Percentiles rank a stretch among this genome's conserved stretches.
Evolutionary conservation across 2,329 filamentous ascomycete species (phyloP).

Genomic region (Neophaeococcomyces aloes): DNA sequence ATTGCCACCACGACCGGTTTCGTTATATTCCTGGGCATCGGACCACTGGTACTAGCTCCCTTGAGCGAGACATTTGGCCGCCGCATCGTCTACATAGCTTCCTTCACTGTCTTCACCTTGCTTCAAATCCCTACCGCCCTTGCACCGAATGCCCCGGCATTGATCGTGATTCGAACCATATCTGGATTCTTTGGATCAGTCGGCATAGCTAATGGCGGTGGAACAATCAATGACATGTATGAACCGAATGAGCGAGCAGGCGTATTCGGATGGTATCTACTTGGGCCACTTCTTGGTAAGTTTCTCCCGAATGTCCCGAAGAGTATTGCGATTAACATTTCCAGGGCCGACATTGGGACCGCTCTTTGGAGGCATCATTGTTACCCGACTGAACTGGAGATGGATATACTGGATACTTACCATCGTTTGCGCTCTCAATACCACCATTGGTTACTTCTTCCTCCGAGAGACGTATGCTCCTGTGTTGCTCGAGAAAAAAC

Average conservation of each 20-base stretch:
- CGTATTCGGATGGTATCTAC: constrained; percentile 10
- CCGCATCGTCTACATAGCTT: constrained; percentile 27
- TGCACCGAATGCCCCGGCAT: constrained; percentile 24
- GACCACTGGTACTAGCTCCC: constrained; percentile 62
- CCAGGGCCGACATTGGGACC: constrained; percentile 13
- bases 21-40: constrained; percentile 44
- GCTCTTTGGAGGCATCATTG: constrained; percentile 36
- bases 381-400: constrained; percentile 36
- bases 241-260: constrained; percentile 9
- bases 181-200: constrained; percentile 23
- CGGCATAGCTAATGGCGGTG: constrained; percentile 13
- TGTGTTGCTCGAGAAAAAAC: constrained; percentile 45
- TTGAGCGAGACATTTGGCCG: constrained; percentile 59
- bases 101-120: constrained; percentile 25
- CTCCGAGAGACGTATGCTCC: constrained; percentile 52
- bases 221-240: constrained; percentile 12
- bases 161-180: constrained; percentile 25
- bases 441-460: constrained; percentile 47
- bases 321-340: background rate
- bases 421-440: constrained; percentile 37
- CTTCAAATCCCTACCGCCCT: constrained; percentile 30
- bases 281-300: constrained; percentile 5
- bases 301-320: background rate
- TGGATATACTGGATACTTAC: constrained; percentile 39
- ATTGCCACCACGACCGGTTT: constrained; percentile 43